Evolutionary conservation across 2,329 filamentous ascomycete genomes (phyloP).

Genomic region (Diaporthe citriasiana): DNA sequence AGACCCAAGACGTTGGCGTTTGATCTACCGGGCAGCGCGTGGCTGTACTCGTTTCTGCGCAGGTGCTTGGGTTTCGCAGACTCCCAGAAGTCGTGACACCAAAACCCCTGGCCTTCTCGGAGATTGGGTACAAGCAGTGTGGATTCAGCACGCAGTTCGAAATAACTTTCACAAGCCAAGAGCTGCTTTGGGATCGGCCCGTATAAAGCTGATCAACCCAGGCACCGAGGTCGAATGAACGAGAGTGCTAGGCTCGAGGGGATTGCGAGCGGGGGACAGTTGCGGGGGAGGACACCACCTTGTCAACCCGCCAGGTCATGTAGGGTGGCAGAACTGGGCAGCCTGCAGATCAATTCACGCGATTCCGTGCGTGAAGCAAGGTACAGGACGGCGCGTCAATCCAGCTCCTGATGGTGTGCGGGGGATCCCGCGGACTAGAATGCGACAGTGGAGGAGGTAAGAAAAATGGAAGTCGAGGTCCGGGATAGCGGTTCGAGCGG

Average conservation of each 20-base stretch:
- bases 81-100: conserved; percentile 7
- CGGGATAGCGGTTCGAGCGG: not conserved
- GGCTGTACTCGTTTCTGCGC: conserved; percentile 12
- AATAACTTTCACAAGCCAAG: conserved; percentile 42
- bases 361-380: conserved; percentile 26
- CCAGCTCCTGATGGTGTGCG: conserved; percentile 6
- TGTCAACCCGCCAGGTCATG: conserved; percentile 3
- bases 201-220: conserved; percentile 38
- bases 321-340: conserved; percentile 30
- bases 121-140: conserved; percentile 1
- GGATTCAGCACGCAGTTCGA: conserved; percentile 8
- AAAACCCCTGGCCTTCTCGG: not conserved
- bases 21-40: conserved; percentile 15
- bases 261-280: conserved; percentile 18
- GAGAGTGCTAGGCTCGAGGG: conserved; percentile 1
- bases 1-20: conserved; percentile 15
- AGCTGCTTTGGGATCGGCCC: conserved; percentile 13
- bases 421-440: conserved; percentile 22
- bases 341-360: conserved; percentile 18
- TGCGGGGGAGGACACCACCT: conserved; percentile 34
- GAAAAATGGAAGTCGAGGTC: not conserved
- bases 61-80: not conserved
- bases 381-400: conserved; percentile 16
- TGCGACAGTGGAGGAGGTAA: not conserved
- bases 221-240: conserved; percentile 38